phyloP scores from a whole-genome alignment of 306 rosid genomes.

The Biancaea sappan region DNA sequence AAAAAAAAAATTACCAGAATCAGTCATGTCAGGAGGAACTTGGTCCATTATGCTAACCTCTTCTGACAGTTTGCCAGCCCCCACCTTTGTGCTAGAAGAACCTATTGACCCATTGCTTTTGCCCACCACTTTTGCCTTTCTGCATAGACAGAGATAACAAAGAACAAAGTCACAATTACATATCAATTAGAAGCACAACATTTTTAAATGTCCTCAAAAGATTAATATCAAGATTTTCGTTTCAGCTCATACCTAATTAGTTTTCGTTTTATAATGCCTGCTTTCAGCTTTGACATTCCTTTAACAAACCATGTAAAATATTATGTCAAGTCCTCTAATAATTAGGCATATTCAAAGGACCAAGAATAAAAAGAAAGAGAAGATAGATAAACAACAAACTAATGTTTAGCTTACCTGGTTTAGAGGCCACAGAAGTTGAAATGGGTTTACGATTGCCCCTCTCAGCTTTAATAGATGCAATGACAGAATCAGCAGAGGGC shows the following conservation, averaged over 20 bases:
- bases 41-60: slow-evolving; percentile 49
- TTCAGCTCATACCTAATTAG: slow-evolving; percentile 67
- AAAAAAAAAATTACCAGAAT: slow-evolving; percentile 57
- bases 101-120: slow-evolving; percentile 46
- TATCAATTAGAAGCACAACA: slow-evolving; percentile 24
- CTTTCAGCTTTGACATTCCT: slow-evolving; percentile 80
- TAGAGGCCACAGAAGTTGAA: slow-evolving; percentile 57
- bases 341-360: slow-evolving; percentile 4
- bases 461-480: slow-evolving; percentile 87
- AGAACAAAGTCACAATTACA: slow-evolving; percentile 10
- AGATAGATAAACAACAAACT: slow-evolving; percentile 1
- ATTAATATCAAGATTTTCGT: slow-evolving; percentile 25
- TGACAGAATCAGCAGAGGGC: slow-evolving; percentile 79
- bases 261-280: slow-evolving; percentile 66
- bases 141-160: slow-evolving; percentile 39
- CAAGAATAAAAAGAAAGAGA: slow-evolving; percentile 18
- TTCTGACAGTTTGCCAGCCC: slow-evolving; percentile 46
- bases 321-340: slow-evolving; percentile 23
- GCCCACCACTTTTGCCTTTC: slow-evolving; percentile 81
- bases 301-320: slow-evolving; percentile 36
- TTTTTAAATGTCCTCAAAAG: not conserved
- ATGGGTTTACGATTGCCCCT: slow-evolving; percentile 80
- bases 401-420: slow-evolving; percentile 61
- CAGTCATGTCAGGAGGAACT: slow-evolving; percentile 49
- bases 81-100: slow-evolving; percentile 45